phyloP scores from a whole-genome alignment of 371 early-diverging fungal species.

The Sporodiniella umbellata region DNA sequence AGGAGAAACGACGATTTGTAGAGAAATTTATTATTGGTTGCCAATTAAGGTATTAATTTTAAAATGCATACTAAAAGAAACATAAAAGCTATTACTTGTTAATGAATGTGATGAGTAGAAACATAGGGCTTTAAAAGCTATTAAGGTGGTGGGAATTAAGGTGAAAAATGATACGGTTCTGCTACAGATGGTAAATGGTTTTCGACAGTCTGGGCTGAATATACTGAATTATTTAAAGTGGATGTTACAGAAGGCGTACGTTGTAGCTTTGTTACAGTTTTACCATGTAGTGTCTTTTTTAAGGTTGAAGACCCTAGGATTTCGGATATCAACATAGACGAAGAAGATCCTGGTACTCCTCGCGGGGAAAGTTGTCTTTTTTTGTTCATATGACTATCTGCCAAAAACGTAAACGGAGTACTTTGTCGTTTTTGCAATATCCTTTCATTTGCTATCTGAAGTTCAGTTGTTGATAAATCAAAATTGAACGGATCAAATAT shows the following conservation, averaged over 20 bases:
- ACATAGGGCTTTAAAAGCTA: no score
- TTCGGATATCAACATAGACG: no score
- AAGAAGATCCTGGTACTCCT: no score
- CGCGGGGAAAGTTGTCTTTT: slow-evolving; percentile 5
- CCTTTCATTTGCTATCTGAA: slow-evolving; percentile 6
- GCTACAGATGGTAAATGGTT: slow-evolving; percentile 1
- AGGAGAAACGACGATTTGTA: no score
- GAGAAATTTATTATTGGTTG: no score
- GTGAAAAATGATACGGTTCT: not conserved
- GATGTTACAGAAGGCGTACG: slow-evolving; percentile 6
- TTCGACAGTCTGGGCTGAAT: slow-evolving; percentile 9
- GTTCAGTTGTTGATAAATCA: not conserved
- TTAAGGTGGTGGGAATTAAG: no score
- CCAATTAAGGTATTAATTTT: no score
- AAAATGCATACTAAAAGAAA: no score
- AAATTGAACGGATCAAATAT: slow-evolving; percentile 32
- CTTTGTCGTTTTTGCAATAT: slow-evolving; percentile 28
- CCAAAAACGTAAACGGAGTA: slow-evolving; percentile 16
- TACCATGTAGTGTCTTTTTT: no score
- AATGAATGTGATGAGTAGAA: no score
- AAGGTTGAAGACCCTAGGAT: no score
- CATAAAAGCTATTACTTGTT: no score
- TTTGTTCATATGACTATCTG: slow-evolving; percentile 6
- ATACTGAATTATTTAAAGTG: slow-evolving; percentile 12
- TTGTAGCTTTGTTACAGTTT: slow-evolving; percentile 1